A percentile compares a stretch with the other conserved stretches of the same genome.
phyloP scores from a whole-genome alignment of 2,329 filamentous ascomycete species.

The Claviceps capensis region DNA sequence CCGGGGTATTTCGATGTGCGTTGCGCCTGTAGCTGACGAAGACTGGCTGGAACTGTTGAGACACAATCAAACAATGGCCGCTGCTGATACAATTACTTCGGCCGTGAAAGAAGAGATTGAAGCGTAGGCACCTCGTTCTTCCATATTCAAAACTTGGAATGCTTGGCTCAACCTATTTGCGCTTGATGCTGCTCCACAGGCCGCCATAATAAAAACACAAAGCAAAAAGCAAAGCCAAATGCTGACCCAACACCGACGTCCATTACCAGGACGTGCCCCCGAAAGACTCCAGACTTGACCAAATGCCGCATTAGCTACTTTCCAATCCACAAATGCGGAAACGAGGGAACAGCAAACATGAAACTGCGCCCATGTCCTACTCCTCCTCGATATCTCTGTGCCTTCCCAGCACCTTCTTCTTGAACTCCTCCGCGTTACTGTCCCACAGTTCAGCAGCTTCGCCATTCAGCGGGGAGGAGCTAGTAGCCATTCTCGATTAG shows the following conservation, averaged over 20 bases:
- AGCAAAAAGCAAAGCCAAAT: slow-evolving; percentile 8
- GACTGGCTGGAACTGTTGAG: not conserved
- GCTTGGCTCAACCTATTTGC: not conserved
- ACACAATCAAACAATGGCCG: not conserved
- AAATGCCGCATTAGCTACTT: slow-evolving; percentile 12
- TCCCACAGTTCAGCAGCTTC: slow-evolving; percentile 96
- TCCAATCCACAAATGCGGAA: slow-evolving; percentile 3
- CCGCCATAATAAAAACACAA: slow-evolving; percentile 7
- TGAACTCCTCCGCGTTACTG: slow-evolving; percentile 73
- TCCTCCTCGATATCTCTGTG: slow-evolving; percentile 54
- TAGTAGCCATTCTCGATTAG: slow-evolving; percentile 22
- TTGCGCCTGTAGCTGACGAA: not conserved
- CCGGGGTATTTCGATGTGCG: too few relatives aligned
- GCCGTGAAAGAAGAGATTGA: not conserved
- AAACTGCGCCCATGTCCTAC: slow-evolving; percentile 17
- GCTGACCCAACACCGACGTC: slow-evolving; percentile 18
- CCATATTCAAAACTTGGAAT: not conserved
- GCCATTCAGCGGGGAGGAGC: slow-evolving; percentile 85
- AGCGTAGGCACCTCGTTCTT: not conserved
- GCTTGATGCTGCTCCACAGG: slow-evolving; percentile 6
- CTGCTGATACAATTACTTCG: not conserved
- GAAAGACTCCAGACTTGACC: slow-evolving; percentile 24
- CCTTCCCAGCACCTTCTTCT: slow-evolving; percentile 54
- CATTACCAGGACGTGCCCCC: slow-evolving; percentile 17
- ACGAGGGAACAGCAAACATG: not conserved